Conservation (phyloP, 257 asterid genomes). For the Jacaranda copaia region DNA sequence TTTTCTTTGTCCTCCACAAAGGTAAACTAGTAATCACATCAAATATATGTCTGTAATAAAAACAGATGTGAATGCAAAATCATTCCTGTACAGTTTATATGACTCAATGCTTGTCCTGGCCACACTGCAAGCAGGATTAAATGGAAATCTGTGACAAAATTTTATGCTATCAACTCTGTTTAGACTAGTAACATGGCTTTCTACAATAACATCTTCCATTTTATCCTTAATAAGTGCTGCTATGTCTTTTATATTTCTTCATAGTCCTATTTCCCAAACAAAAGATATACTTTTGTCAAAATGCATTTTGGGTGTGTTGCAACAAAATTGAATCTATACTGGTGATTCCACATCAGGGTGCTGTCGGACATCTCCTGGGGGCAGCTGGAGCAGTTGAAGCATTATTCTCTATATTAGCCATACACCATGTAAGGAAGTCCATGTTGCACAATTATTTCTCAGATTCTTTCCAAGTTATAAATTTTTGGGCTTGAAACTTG, state of each 20-base stretch:
- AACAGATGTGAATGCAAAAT: background rate
- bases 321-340: conserved; percentile 13
- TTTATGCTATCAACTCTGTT: background rate
- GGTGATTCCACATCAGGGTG: conserved; percentile 63
- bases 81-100: background rate
- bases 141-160: background rate
- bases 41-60: background rate
- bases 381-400: conserved; percentile 99
- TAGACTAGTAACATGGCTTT: background rate
- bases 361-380: conserved; percentile 93
- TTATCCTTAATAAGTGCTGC: background rate
- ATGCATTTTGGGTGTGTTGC: background rate
- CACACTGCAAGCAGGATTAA: background rate
- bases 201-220: background rate
- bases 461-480: conserved; percentile 4
- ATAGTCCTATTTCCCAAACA: no score
- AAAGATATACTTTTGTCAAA: background rate
- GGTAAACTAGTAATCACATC: conserved; percentile 46
- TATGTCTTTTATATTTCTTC: background rate
- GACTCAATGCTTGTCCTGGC: conserved; percentile 12
- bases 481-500: background rate
- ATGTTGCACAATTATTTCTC: background rate
- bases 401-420: conserved; percentile 72
- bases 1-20: conserved; percentile 91
- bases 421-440: conserved; percentile 70